Evolutionary conservation across 257 asterid species (phyloP).

Genomic region (Rubia yunnanensis): DNA sequence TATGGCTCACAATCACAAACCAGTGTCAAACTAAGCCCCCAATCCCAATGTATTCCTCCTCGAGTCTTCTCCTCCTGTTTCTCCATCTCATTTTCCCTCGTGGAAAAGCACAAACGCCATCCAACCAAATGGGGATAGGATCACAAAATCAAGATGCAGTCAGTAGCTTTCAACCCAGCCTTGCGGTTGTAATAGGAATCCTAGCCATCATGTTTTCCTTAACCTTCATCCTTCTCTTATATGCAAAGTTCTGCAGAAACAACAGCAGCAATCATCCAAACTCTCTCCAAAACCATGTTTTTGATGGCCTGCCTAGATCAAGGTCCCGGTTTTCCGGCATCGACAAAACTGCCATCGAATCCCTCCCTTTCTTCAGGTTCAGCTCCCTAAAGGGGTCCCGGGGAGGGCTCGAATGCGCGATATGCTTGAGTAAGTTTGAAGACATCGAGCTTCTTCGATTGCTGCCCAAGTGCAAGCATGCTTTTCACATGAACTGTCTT

Average conservation of each 20-base stretch:
- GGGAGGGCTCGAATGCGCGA: constrained; percentile 29
- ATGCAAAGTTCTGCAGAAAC: constrained; percentile 67
- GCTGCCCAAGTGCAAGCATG: constrained; percentile 33
- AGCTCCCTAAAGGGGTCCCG: constrained; percentile 25
- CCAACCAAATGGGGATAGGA: constrained; percentile 4
- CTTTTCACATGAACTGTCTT: constrained; percentile 27
- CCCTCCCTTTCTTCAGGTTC: constrained; percentile 32
- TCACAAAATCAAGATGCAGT: constrained; percentile 26
- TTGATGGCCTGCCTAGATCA: constrained; percentile 32
- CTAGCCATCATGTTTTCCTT: constrained; percentile 53
- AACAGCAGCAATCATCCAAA: constrained; percentile 12
- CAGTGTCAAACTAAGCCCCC: constrained; percentile 20
- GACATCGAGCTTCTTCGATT: constrained; percentile 26
- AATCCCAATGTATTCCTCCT: constrained; percentile 10
- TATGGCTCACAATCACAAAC: constrained; percentile 13
- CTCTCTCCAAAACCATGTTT: constrained; percentile 15
- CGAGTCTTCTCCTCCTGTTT: constrained; percentile 16
- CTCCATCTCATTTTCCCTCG: constrained; percentile 19
- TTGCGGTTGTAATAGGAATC: constrained; percentile 63
- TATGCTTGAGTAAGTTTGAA: constrained; percentile 28
- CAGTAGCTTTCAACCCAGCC: constrained; percentile 53
- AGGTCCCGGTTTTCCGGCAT: constrained; percentile 21
- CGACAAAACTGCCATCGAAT: constrained; percentile 23
- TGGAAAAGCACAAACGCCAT: constrained; percentile 22
- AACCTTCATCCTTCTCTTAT: constrained; percentile 60